phyloP scores from a whole-genome alignment of 805 yeast genomes.

The Kuraishia piskuri region DNA sequence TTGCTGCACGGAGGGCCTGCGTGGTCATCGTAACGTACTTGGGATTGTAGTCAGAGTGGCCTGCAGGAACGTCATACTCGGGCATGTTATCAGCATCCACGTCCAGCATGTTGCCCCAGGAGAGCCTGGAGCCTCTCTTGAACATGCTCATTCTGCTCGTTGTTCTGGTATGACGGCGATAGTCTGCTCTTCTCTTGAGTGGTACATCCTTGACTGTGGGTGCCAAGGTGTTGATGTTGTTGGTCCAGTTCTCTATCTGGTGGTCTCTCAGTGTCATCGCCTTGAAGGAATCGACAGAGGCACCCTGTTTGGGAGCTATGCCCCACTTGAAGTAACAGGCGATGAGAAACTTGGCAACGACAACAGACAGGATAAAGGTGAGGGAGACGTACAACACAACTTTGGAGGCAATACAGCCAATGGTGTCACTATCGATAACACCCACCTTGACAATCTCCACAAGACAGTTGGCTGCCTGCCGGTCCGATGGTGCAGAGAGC shows the following conservation, averaged over 20 bases:
- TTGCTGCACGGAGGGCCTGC: constrained; percentile 34
- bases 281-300: constrained; percentile 44
- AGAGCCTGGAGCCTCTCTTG: constrained; percentile 24
- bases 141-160: constrained; percentile 28
- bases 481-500: constrained; percentile 55
- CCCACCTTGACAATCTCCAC: constrained; percentile 86
- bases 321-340: constrained; percentile 90
- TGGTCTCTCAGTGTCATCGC: constrained; percentile 56
- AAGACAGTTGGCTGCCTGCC: constrained; percentile 72
- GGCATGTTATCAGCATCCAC: constrained; percentile 11
- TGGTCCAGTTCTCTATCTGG: constrained; percentile 81
- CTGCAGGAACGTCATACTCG: constrained; percentile 24
- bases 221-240: constrained; percentile 43
- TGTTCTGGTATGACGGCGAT: constrained; percentile 21
- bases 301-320: constrained; percentile 75
- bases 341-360: constrained; percentile 64
- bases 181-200: constrained; percentile 42
- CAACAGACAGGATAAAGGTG: constrained; percentile 77
- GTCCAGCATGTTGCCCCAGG: constrained; percentile 31
- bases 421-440: constrained; percentile 74
- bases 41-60: constrained; percentile 30
- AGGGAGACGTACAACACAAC: constrained; percentile 77
- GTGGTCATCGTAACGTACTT: constrained; percentile 55
- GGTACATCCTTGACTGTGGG: constrained; percentile 41
- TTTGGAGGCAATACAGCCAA: constrained; percentile 90